These are phyloP conservation scores for Sarcocystis neurona DNA, from an alignment of 169 alveolate species.

Conservation along the genomic window DNA sequence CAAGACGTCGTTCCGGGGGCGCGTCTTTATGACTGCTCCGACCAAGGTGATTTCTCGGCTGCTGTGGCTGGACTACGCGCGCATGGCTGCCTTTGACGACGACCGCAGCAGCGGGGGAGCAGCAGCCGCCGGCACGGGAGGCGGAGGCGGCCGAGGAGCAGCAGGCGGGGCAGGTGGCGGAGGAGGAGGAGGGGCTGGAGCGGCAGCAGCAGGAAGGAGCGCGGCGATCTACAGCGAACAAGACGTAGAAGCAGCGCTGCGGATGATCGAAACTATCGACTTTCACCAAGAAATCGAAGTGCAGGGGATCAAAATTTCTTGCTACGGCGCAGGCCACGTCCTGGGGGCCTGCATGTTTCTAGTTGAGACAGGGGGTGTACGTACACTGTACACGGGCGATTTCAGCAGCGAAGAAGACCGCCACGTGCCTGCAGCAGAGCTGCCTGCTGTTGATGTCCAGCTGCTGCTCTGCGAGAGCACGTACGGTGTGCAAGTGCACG, in stretches of 20 bases:
- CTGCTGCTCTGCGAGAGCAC: slow-evolving; percentile 98
- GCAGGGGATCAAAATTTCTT: slow-evolving; percentile 86
- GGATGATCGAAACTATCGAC: slow-evolving; percentile 88
- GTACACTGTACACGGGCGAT: slow-evolving; percentile 96
- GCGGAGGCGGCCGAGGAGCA: slow-evolving; percentile 38
- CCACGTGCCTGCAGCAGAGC: slow-evolving; percentile 42
- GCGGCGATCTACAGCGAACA: slow-evolving; percentile 87
- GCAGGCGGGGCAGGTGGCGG: slow-evolving; percentile 30
- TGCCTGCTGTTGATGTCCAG: slow-evolving; percentile 79
- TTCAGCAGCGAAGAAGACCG: slow-evolving; percentile 95
- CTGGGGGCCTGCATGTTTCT: slow-evolving; percentile 99
- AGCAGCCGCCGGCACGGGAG: background rate
- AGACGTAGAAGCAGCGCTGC: slow-evolving; percentile 90
- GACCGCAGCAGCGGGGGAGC: background rate
- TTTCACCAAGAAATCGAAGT: slow-evolving; percentile 91
- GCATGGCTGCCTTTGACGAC: slow-evolving; percentile 28
- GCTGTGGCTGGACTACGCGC: slow-evolving; percentile 93
- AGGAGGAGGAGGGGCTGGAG: slow-evolving; percentile 27
- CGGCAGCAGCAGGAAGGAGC: slow-evolving; percentile 29
- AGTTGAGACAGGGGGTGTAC: slow-evolving; percentile 93
- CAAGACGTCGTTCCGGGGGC: slow-evolving; percentile 91
- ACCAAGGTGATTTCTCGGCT: slow-evolving; percentile 95
- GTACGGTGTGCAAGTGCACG: slow-evolving; percentile 97
- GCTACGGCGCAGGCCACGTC: slow-evolving; percentile 99
- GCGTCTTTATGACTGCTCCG: slow-evolving; percentile 95